Conservation (phyloP, 176 grass and related monocot species). For the Elymus sibiricus region DNA sequence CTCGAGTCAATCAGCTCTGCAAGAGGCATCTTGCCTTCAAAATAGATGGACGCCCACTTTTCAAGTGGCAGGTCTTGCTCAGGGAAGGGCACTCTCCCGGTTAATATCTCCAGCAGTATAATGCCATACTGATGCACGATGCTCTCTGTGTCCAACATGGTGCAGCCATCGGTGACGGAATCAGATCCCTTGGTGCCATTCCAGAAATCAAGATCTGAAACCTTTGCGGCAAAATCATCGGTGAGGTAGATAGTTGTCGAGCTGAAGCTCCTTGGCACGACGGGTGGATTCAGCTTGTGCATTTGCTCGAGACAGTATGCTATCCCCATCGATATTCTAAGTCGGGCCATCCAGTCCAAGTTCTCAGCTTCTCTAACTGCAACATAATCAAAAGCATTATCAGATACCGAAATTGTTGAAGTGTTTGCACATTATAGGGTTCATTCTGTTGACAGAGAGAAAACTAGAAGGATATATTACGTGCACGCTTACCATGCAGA, state of each 20-base stretch:
- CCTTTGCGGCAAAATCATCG: constrained; percentile 76
- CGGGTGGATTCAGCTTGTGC: constrained; percentile 58
- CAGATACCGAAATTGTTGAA: background rate
- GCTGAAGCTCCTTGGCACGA: constrained; percentile 34
- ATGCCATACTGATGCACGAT: constrained; percentile 57
- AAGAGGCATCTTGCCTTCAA: constrained; percentile 32
- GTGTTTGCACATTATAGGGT: too few relatives aligned
- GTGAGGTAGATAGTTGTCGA: constrained; percentile 61
- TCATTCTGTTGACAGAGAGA: background rate
- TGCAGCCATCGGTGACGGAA: background rate
- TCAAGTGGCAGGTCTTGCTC: constrained; percentile 37
- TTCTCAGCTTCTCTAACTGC: constrained; percentile 74
- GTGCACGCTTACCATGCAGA: constrained; percentile 51
- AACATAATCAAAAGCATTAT: background rate
- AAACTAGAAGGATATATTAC: background rate
- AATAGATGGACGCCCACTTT: constrained; percentile 25
- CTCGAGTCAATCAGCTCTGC: constrained; percentile 49
- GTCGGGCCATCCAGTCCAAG: constrained; percentile 54
- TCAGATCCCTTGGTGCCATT: constrained; percentile 20
- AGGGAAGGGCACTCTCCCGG: constrained; percentile 38
- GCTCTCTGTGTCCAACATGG: background rate
- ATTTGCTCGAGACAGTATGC: constrained; percentile 82
- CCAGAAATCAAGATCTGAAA: constrained; percentile 58
- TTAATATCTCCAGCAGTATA: constrained; percentile 70
- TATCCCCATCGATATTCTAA: constrained; percentile 88